A percentile compares a stretch with the other conserved stretches of the same genome.
These are phyloP conservation scores for Phoma sp. DNA, from an alignment of 2,329 filamentous ascomycete species.

Conservation along the genomic window DNA sequence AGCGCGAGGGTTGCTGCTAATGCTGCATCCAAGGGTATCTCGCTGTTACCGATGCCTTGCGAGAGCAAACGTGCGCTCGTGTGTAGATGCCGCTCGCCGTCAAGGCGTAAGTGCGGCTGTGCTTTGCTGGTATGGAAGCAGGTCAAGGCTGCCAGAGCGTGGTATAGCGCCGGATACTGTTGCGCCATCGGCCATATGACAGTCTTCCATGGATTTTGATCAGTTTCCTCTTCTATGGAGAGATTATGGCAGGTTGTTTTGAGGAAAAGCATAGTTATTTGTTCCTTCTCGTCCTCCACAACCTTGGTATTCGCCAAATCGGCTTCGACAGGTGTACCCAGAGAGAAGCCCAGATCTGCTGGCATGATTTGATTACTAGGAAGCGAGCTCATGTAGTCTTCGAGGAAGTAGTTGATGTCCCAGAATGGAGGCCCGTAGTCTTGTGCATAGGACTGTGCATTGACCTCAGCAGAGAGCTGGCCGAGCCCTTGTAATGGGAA, in stretches of 20 bases:
- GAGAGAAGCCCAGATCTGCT: conserved; percentile 1
- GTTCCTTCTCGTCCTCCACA: conserved; percentile 16
- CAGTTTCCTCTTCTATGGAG: conserved; percentile 69
- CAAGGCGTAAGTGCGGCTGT: conserved; percentile 60
- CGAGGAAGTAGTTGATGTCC: conserved; percentile 24
- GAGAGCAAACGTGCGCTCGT: conserved; percentile 64
- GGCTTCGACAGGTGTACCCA: not conserved
- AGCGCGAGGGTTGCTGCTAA: conserved; percentile 70
- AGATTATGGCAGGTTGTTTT: conserved; percentile 69
- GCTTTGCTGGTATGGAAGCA: conserved; percentile 68
- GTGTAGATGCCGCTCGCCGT: conserved; percentile 70
- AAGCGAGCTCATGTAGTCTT: conserved; percentile 19
- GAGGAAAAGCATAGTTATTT: conserved; percentile 56
- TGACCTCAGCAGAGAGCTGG: conserved; percentile 13
- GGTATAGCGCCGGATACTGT: conserved; percentile 67
- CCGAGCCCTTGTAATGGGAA: conserved; percentile 2
- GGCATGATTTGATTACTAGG: conserved; percentile 9
- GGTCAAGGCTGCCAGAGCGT: conserved; percentile 70
- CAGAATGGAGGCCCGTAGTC: conserved; percentile 20
- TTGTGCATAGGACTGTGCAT: conserved; percentile 11
- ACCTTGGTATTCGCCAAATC: not conserved
- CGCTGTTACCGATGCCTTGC: conserved; percentile 58
- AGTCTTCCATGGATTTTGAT: conserved; percentile 72
- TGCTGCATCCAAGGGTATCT: conserved; percentile 66
- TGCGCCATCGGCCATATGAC: conserved; percentile 71